Conservation (phyloP, 768 basidiomycete genomes). For the Astraeus odoratus region DNA sequence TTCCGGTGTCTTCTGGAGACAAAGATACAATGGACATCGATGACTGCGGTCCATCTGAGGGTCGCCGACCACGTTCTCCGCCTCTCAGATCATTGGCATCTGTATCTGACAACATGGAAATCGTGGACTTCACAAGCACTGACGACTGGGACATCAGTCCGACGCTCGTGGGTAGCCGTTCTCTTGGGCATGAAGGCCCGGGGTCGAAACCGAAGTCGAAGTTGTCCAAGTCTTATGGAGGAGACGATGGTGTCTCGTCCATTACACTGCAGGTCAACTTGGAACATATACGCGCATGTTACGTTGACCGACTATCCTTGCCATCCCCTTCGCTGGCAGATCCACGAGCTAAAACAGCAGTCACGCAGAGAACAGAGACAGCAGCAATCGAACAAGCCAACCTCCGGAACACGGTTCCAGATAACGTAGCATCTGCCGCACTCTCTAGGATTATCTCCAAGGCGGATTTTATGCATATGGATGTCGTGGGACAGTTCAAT, state of each 20-base stretch:
- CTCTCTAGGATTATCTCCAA: slow-evolving; percentile 85
- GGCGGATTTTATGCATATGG: slow-evolving; percentile 77
- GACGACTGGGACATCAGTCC: slow-evolving; percentile 18
- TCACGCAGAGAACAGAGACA: slow-evolving; percentile 10
- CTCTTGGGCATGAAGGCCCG: slow-evolving; percentile 6
- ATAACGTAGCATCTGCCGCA: slow-evolving; percentile 51
- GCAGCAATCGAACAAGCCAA: slow-evolving; percentile 23
- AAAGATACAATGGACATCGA: slow-evolving; percentile 23
- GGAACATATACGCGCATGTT: slow-evolving; percentile 14
- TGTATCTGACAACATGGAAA: not conserved
- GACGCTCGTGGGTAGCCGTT: slow-evolving; percentile 20
- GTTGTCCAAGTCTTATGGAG: not conserved
- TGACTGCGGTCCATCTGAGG: slow-evolving; percentile 13
- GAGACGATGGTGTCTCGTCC: slow-evolving; percentile 2
- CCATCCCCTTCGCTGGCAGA: slow-evolving; percentile 1
- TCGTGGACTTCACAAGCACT: slow-evolving; percentile 4
- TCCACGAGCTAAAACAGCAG: not conserved
- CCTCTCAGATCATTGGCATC: not conserved
- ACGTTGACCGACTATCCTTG: slow-evolving; percentile 12
- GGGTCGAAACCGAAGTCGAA: slow-evolving; percentile 8
- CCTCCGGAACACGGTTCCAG: slow-evolving; percentile 38
- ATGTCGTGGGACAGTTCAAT: slow-evolving; percentile 91
- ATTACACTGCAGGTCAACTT: slow-evolving; percentile 18
- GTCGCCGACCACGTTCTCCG: not conserved
- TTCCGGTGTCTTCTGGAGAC: slow-evolving; percentile 17